A percentile compares a stretch with the other conserved stretches of the same genome.
Evolutionary conservation across 495 filamentous ascomycete genomes (phyloP).

Genomic region (Cenococcum geophilum): DNA sequence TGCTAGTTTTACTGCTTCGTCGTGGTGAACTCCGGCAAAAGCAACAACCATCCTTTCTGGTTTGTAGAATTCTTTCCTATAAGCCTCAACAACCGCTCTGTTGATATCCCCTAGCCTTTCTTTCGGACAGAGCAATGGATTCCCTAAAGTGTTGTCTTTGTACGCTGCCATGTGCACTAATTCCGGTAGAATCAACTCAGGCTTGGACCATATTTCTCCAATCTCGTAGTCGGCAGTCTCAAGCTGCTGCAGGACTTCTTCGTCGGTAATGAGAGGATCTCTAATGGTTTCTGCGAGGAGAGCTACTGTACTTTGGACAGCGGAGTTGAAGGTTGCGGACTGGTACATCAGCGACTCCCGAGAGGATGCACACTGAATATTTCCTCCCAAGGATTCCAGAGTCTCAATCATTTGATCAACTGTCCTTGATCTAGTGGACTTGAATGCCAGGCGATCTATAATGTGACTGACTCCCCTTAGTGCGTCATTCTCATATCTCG

Average conservation of each 20-base stretch:
- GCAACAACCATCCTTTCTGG: slow-evolving; percentile 90
- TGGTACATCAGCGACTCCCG: slow-evolving; percentile 98
- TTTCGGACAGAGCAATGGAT: slow-evolving; percentile 83
- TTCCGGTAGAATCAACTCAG: slow-evolving; percentile 92
- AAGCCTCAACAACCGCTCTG: slow-evolving; percentile 64
- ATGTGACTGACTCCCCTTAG: slow-evolving; percentile 91
- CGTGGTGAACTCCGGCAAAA: slow-evolving; percentile 85
- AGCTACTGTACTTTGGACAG: slow-evolving; percentile 74
- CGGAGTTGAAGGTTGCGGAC: slow-evolving; percentile 92
- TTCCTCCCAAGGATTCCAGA: slow-evolving; percentile 81
- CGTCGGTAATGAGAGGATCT: slow-evolving; percentile 80
- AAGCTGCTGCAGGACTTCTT: slow-evolving; percentile 80
- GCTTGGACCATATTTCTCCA: slow-evolving; percentile 94
- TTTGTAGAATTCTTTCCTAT: slow-evolving; percentile 75
- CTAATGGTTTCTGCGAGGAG: slow-evolving; percentile 92
- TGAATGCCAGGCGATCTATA: slow-evolving; percentile 92
- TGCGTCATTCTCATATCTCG: slow-evolving; percentile 81
- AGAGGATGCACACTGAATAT: slow-evolving; percentile 93
- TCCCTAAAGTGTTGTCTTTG: slow-evolving; percentile 90
- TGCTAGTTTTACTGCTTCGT: slow-evolving; percentile 70
- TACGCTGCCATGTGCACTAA: slow-evolving; percentile 91
- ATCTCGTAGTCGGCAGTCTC: slow-evolving; percentile 93
- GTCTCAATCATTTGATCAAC: slow-evolving; percentile 82
- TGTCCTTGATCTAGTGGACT: slow-evolving; percentile 69
- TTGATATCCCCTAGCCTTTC: slow-evolving; percentile 76